Evolutionary conservation across 2,329 filamentous ascomycete genomes (phyloP).

Genomic region (Aspergillus carbonarius): DNA sequence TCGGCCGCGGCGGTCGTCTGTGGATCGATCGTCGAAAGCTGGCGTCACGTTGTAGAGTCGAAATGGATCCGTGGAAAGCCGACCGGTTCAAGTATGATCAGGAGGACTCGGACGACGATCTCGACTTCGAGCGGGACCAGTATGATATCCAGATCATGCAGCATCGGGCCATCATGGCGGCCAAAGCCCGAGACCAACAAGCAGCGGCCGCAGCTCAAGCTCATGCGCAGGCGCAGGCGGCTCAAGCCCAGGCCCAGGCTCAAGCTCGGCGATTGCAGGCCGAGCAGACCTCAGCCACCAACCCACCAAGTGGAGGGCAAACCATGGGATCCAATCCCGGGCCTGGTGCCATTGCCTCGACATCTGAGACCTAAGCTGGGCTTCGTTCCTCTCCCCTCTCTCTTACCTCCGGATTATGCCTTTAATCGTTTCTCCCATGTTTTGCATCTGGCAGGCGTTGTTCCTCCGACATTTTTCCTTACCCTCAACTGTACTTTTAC

Average conservation of each 20-base stretch:
- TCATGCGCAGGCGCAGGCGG: constrained; percentile 43
- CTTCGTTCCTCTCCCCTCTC: constrained; percentile 19
- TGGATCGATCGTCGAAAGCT: constrained; percentile 84
- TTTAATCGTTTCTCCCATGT: constrained; percentile 19
- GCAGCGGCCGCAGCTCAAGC: constrained; percentile 44
- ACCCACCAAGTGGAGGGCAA: constrained; percentile 23
- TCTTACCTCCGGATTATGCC: constrained; percentile 9
- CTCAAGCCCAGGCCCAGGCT: constrained; percentile 41
- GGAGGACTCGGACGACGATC: constrained; percentile 75
- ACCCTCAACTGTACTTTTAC: constrained; percentile 28
- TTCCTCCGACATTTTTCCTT: constrained; percentile 19
- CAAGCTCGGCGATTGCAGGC: constrained; percentile 39
- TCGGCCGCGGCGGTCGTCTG: constrained; percentile 78
- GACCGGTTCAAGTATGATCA: constrained; percentile 87
- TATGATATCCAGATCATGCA: constrained; percentile 58
- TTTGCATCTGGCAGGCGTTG: constrained; percentile 38
- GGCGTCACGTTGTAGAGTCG: constrained; percentile 51
- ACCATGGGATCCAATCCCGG: constrained; percentile 33
- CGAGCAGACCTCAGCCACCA: constrained; percentile 32
- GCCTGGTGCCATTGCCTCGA: constrained; percentile 28
- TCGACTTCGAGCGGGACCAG: constrained; percentile 74
- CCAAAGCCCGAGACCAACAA: constrained; percentile 44
- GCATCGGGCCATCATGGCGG: constrained; percentile 53
- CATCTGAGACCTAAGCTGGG: constrained; percentile 31
- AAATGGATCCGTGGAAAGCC: constrained; percentile 49